Conservation (phyloP, 495 filamentous ascomycete species). For the Podospora tetraspora region DNA sequence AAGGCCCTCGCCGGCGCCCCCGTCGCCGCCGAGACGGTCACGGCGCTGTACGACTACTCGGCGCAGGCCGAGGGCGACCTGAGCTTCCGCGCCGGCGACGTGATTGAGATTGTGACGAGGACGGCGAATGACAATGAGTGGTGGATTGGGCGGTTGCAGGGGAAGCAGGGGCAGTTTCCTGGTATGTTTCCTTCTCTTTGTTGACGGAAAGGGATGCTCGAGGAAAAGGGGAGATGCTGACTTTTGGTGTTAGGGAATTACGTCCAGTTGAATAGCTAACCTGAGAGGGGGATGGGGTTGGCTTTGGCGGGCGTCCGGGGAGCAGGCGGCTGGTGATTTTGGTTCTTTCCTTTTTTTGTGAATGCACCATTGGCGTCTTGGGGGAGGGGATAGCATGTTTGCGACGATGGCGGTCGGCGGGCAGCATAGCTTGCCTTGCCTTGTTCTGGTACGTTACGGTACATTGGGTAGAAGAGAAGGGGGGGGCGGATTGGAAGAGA, state of each 20-base stretch:
- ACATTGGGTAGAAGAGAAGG: not conserved
- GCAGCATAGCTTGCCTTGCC: not conserved
- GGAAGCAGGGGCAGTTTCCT: slow-evolving; percentile 85
- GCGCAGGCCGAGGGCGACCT: slow-evolving; percentile 93
- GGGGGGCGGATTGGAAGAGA: not conserved
- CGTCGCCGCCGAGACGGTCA: slow-evolving; percentile 73
- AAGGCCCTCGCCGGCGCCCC: slow-evolving; percentile 55
- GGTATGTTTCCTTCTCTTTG: slow-evolving; percentile 52
- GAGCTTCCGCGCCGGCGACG: slow-evolving; percentile 82
- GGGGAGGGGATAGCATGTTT: not conserved
- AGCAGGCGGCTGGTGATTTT: not conserved
- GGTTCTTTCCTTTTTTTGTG: not conserved
- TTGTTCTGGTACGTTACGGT: not conserved
- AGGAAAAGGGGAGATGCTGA: slow-evolving; percentile 11
- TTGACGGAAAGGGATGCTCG: not conserved
- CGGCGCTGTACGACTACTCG: slow-evolving; percentile 89
- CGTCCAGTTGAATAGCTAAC: slow-evolving; percentile 30
- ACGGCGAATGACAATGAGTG: slow-evolving; percentile 91
- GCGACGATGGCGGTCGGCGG: not conserved
- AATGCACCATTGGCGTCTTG: not conserved
- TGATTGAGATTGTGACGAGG: slow-evolving; percentile 78
- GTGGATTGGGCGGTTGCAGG: slow-evolving; percentile 80
- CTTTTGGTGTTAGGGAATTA: slow-evolving; percentile 39
- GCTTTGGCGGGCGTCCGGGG: not conserved
- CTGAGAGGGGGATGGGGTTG: not conserved